Evolutionary conservation across 768 basidiomycete species (phyloP).

Genomic region (Termitomyces sp.): DNA sequence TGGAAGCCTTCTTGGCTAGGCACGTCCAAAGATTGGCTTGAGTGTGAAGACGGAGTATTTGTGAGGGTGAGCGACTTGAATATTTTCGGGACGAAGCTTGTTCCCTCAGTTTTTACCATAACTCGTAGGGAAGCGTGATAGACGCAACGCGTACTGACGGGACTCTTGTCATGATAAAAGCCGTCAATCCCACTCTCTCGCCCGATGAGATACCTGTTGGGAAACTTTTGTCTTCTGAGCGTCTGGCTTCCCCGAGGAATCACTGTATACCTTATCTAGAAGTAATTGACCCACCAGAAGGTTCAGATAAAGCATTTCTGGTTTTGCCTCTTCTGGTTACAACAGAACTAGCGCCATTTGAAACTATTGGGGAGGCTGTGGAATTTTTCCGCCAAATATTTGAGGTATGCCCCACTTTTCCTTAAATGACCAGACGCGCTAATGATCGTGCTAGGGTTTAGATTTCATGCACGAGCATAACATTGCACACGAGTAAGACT

Average conservation of each 20-base stretch:
- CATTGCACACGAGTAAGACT: slow-evolving; percentile 25
- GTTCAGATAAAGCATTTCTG: slow-evolving; percentile 1
- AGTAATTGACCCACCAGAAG: slow-evolving; percentile 11
- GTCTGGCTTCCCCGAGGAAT: slow-evolving; percentile 17
- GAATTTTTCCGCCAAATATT: slow-evolving; percentile 3
- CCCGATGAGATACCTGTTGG: neutral
- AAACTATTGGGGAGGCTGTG: neutral
- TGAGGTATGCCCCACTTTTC: slow-evolving; percentile 13
- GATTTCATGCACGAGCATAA: slow-evolving; percentile 27
- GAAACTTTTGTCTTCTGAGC: neutral
- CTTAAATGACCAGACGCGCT: neutral
- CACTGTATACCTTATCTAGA: slow-evolving; percentile 25
- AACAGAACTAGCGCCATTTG: neutral
- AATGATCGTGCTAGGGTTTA: slow-evolving; percentile 17
- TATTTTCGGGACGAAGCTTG: neutral
- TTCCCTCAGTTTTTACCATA: neutral
- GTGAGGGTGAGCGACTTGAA: neutral
- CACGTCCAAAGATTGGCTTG: neutral
- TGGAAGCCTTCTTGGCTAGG: slow-evolving; percentile 5
- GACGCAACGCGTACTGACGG: neutral
- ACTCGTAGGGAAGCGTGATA: neutral
- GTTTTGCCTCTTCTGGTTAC: neutral
- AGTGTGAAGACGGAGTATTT: slow-evolving; percentile 2
- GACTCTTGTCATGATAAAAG: slow-evolving; percentile 1
- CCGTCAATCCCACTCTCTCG: neutral